phyloP scores from a whole-genome alignment of 805 yeast genomes.

The Hanseniaspora occidentalis region DNA sequence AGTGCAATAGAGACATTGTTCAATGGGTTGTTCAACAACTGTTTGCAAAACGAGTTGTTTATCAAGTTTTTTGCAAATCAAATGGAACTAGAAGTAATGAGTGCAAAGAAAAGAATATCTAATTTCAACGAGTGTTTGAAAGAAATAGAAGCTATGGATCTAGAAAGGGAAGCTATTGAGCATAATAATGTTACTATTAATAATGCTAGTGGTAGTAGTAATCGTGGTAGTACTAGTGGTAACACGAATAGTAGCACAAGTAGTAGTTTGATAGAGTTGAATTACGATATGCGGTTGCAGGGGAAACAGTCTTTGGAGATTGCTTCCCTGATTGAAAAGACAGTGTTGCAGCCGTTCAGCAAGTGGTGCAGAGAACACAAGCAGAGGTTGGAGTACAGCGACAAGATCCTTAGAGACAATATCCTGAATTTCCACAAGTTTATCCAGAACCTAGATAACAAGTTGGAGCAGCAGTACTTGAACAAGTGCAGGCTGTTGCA shows the following conservation, averaged over 20 bases:
- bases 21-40: constrained; percentile 44
- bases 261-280: constrained; percentile 44
- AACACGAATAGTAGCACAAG: constrained; percentile 44
- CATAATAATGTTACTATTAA: too few relatives aligned
- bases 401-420: constrained; percentile 37
- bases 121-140: constrained; percentile 14
- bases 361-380: constrained; percentile 68
- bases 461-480: constrained; percentile 55
- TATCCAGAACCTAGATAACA: constrained; percentile 35
- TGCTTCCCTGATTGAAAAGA: constrained; percentile 44
- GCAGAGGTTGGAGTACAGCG: constrained; percentile 50
- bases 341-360: constrained; percentile 59
- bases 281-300: constrained; percentile 41
- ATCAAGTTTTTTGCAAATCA: constrained; percentile 51
- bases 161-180: constrained; percentile 27
- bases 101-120: constrained; percentile 40
- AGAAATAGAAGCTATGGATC: constrained; percentile 13
- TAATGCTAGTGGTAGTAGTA: too few relatives aligned
- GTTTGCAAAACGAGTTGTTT: constrained; percentile 59
- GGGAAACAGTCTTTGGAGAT: constrained; percentile 47
- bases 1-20: constrained; percentile 42
- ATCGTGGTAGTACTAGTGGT: constrained; percentile 38
- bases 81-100: constrained; percentile 58
- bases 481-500: constrained; percentile 67
- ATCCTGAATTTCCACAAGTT: constrained; percentile 39